These are phyloP conservation scores for Flaveria sonorensis DNA, from an alignment of 129 eudicot species.

Conservation along the genomic window DNA sequence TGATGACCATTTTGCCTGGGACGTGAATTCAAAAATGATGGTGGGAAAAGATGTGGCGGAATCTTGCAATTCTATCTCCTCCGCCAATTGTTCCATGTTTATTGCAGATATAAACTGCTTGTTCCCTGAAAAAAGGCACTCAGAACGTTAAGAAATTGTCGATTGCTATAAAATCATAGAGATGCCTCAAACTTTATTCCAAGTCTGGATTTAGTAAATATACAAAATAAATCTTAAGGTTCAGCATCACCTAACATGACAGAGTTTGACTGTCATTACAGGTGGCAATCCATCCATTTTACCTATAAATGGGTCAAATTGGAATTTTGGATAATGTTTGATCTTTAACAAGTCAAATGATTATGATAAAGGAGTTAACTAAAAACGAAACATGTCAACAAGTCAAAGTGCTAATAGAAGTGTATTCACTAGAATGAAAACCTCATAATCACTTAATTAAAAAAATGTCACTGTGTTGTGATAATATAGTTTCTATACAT, in stretches of 20 bases:
- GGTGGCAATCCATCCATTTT: background rate
- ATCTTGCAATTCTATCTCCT: constrained; percentile 36
- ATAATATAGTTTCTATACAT: background rate
- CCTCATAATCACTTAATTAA: too few relatives aligned
- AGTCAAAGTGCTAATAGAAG: background rate
- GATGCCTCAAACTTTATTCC: too few relatives aligned
- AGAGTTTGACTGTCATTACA: background rate
- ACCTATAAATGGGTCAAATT: background rate
- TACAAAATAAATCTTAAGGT: background rate
- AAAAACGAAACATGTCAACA: background rate
- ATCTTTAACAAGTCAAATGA: background rate
- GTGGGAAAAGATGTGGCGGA: constrained; percentile 31
- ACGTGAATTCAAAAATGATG: constrained; percentile 33
- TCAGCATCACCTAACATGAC: background rate
- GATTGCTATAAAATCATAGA: background rate
- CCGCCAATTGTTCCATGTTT: constrained; percentile 32
- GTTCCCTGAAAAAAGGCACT: constrained; percentile 48
- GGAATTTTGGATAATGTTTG: background rate
- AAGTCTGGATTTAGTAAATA: background rate
- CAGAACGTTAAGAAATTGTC: background rate
- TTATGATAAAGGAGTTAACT: background rate
- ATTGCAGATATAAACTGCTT: constrained; percentile 36
- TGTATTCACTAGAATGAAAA: background rate
- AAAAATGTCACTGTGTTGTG: too few relatives aligned
- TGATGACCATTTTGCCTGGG: constrained; percentile 31